Evolutionary conservation across 352 stramenopile genomes (phyloP).

Genomic region (Lagenidium sp.): DNA sequence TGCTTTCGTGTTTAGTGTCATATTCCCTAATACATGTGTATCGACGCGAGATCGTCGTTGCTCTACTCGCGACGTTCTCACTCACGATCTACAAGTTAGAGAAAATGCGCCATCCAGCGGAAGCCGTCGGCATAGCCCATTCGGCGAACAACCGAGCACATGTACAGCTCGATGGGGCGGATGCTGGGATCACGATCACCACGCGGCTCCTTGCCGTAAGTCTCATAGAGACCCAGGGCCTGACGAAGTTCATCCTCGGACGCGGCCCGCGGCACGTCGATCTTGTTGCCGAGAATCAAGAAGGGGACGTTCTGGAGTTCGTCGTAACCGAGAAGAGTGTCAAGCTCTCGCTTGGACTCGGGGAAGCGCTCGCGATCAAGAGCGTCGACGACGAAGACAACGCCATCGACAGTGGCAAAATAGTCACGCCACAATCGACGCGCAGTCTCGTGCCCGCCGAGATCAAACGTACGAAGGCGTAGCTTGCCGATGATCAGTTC

Average conservation of each 20-base stretch:
- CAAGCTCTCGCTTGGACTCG: slow-evolving; percentile 98
- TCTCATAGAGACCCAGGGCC: slow-evolving; percentile 96
- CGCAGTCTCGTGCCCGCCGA: slow-evolving; percentile 98
- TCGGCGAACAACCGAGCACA: slow-evolving; percentile 98
- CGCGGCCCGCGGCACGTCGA: slow-evolving; percentile 95
- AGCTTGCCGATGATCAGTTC: slow-evolving; percentile 95
- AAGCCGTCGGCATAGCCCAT: slow-evolving; percentile 98
- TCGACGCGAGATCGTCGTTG: no score
- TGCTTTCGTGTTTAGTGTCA: no score
- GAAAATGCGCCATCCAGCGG: slow-evolving; percentile 87
- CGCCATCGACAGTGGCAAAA: slow-evolving; percentile 98
- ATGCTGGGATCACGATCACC: slow-evolving; percentile 87
- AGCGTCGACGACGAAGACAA: slow-evolving; percentile 99
- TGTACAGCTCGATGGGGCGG: slow-evolving; percentile 98
- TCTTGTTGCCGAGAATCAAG: slow-evolving; percentile 99
- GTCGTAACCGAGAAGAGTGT: slow-evolving; percentile 95
- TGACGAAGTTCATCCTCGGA: slow-evolving; percentile 98
- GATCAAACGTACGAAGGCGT: slow-evolving; percentile 99
- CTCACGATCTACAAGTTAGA: slow-evolving; percentile 59
- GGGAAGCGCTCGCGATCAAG: slow-evolving; percentile 98
- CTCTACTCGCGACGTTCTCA: no score
- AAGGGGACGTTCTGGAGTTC: slow-evolving; percentile 98
- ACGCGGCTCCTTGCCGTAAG: slow-evolving; percentile 96
- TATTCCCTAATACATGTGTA: no score
- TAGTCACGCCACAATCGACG: slow-evolving; percentile 98